Percentiles rank a stretch among this genome's conserved stretches.
phyloP scores from a whole-genome alignment of 2,329 filamentous ascomycete species.

The Mycosphaerelloides madeirae region DNA sequence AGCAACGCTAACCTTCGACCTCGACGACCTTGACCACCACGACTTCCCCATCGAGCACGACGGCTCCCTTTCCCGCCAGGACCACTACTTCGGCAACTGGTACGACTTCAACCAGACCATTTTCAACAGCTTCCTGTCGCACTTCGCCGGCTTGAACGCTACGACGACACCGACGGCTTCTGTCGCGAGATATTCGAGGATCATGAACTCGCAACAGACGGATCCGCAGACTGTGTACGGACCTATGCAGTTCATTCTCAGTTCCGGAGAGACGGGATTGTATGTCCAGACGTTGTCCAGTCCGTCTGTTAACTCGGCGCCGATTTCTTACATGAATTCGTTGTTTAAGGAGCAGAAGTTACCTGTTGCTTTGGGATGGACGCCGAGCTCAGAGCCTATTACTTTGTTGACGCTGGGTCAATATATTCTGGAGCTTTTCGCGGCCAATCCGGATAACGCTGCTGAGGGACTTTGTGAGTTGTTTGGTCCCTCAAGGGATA shows the following conservation, averaged over 20 bases:
- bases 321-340: constrained; percentile 26
- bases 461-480: constrained; percentile 5
- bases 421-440: constrained; percentile 10
- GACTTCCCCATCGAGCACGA: constrained; percentile 35
- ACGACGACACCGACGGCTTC: constrained; percentile 24
- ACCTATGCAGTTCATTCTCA: constrained; percentile 28
- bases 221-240: constrained; percentile 31
- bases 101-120: constrained; percentile 28
- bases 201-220: constrained; percentile 17
- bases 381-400: constrained; percentile 8
- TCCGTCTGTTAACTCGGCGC: constrained; percentile 25
- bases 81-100: constrained; percentile 30
- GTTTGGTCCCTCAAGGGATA: not conserved
- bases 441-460: constrained; percentile 6
- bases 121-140: constrained; percentile 22
- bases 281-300: constrained; percentile 30
- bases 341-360: constrained; percentile 27
- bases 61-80: constrained; percentile 29
- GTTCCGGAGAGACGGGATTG: constrained; percentile 33
- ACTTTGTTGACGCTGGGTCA: constrained; percentile 8
- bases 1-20: constrained; percentile 18
- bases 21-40: constrained; percentile 23
- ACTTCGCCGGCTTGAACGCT: constrained; percentile 18
- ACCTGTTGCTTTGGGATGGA: constrained; percentile 32
- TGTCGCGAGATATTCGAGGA: constrained; percentile 24